These are phyloP conservation scores for Nakazawaea holstii DNA, from an alignment of 805 yeast genomes.

Conservation along the genomic window DNA sequence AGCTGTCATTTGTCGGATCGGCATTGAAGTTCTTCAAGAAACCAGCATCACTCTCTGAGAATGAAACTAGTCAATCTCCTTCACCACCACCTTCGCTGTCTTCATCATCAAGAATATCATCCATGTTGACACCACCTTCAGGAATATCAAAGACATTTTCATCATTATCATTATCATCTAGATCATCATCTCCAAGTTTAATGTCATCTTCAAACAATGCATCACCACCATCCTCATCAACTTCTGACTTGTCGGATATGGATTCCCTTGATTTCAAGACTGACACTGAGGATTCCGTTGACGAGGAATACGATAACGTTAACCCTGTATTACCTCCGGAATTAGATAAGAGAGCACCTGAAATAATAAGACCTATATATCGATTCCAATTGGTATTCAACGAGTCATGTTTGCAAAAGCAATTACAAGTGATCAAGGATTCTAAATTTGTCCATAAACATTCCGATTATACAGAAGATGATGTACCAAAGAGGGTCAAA, in stretches of 20 bases:
- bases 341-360: constrained; percentile 37
- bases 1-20: constrained; percentile 1
- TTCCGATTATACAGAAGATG: neutral
- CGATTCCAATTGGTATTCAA: constrained; percentile 41
- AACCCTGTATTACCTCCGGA: constrained; percentile 36
- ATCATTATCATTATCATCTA: constrained; percentile 17
- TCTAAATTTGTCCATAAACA: constrained; percentile 5
- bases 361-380: constrained; percentile 37
- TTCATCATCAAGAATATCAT: constrained; percentile 18
- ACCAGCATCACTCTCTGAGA: neutral
- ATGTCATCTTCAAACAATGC: constrained; percentile 19
- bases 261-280: constrained; percentile 13
- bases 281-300: neutral
- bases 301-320: constrained; percentile 10
- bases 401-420: constrained; percentile 32
- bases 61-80: constrained; percentile 11
- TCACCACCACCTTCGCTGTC: constrained; percentile 6
- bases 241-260: constrained; percentile 11
- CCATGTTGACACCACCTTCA: neutral
- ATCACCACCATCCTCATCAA: constrained; percentile 24
- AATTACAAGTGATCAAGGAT: constrained; percentile 19
- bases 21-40: constrained; percentile 9
- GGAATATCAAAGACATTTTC: constrained; percentile 10
- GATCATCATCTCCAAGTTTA: constrained; percentile 25
- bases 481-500: neutral